Evolutionary conservation across 805 yeast genomes (phyloP).

Genomic region (Brettanomyces anomalus): DNA sequence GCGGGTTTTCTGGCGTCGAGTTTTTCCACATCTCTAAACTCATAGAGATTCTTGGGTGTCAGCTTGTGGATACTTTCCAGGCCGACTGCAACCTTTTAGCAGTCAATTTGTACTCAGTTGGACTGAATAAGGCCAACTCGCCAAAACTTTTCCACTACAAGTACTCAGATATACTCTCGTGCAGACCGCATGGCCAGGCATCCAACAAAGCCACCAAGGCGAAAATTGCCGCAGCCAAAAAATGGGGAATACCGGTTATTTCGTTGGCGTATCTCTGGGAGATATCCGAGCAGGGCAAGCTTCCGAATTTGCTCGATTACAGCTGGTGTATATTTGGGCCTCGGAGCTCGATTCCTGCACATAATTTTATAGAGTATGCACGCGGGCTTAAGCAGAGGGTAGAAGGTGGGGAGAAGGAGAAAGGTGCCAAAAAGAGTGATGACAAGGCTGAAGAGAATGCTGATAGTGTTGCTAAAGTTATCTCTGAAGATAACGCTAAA

Average conservation of each 20-base stretch:
- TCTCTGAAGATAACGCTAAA: no score
- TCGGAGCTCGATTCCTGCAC: slow-evolving; percentile 13
- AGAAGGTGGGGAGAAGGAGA: slow-evolving; percentile 6
- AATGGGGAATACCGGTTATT: slow-evolving; percentile 50
- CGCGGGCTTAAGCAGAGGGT: slow-evolving; percentile 1
- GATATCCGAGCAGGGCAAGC: slow-evolving; percentile 27
- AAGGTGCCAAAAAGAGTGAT: neutral
- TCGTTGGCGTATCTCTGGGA: slow-evolving; percentile 49
- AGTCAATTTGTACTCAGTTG: slow-evolving; percentile 39
- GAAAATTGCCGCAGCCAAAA: slow-evolving; percentile 50
- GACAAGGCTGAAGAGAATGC: neutral
- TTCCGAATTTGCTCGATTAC: slow-evolving; percentile 35
- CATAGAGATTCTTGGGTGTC: slow-evolving; percentile 43
- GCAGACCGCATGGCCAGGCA: slow-evolving; percentile 3
- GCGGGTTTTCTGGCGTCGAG: slow-evolving; percentile 25
- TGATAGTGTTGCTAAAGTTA: neutral
- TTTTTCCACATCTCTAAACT: slow-evolving; percentile 39
- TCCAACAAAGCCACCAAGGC: slow-evolving; percentile 35
- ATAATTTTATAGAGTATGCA: slow-evolving; percentile 15
- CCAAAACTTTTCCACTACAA: slow-evolving; percentile 33
- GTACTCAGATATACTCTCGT: slow-evolving; percentile 22
- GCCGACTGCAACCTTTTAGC: slow-evolving; percentile 47
- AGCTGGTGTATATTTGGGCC: slow-evolving; percentile 49
- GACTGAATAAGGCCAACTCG: slow-evolving; percentile 30
- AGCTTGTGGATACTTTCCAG: slow-evolving; percentile 39